Conservation (phyloP, 257 asterid species). For the Solanum lycopersicoides region DNA sequence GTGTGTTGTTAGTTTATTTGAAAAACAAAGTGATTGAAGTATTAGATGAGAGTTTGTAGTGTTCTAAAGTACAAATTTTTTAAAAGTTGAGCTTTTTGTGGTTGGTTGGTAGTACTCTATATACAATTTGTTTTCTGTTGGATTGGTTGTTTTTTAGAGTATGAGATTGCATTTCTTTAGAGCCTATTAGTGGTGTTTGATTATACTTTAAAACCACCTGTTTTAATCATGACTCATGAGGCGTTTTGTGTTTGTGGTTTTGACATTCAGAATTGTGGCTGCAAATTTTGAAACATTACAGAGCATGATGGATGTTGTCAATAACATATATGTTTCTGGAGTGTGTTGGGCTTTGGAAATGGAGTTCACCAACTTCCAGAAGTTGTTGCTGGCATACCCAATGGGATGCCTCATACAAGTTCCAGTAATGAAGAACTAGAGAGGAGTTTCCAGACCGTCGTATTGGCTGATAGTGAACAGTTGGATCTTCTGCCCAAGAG, state of each 20-base stretch:
- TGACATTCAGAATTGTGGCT: background rate
- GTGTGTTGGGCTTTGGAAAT: conserved; percentile 15
- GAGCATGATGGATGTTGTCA: conserved; percentile 20
- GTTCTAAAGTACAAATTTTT: background rate
- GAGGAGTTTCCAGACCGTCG: background rate
- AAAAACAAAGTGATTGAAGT: background rate
- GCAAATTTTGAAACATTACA: background rate
- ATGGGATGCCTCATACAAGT: conserved; percentile 1
- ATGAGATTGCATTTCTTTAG: background rate
- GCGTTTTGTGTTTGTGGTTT: background rate
- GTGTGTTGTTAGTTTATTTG: background rate
- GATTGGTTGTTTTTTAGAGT: background rate
- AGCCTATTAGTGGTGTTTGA: background rate
- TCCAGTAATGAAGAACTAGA: conserved; percentile 8
- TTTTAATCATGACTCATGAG: background rate
- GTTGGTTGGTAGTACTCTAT: background rate
- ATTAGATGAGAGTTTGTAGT: background rate
- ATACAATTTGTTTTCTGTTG: background rate
- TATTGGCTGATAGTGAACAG: conserved; percentile 5
- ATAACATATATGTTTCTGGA: conserved; percentile 8
- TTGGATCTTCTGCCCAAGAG: conserved; percentile 1
- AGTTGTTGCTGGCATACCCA: background rate
- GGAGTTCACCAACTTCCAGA: conserved; percentile 14
- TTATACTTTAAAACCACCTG: background rate
- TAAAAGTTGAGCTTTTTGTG: background rate